These are phyloP conservation scores for Mortierella polycephala DNA, from an alignment of 371 early-diverging fungal genomes.

Conservation along the genomic window DNA sequence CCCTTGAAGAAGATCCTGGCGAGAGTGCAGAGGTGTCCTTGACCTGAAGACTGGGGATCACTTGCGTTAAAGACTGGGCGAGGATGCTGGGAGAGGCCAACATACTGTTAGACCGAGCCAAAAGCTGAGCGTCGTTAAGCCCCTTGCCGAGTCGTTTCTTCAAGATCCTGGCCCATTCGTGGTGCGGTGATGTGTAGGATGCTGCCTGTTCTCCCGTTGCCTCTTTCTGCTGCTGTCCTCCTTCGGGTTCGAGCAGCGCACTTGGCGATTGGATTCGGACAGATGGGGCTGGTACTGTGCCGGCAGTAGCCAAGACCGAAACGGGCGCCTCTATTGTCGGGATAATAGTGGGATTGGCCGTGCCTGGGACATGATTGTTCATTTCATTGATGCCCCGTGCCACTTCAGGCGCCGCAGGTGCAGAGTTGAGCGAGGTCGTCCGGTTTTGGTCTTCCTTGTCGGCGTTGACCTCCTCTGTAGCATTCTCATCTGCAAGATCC, in stretches of 20 bases:
- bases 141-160: constrained; percentile 46
- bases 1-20: constrained; percentile 19
- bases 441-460: background rate
- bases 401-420: too few species aligned
- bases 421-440: too few species aligned
- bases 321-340: constrained; percentile 2
- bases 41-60: constrained; percentile 49
- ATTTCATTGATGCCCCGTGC: too few species aligned
- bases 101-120: constrained; percentile 53
- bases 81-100: constrained; percentile 52
- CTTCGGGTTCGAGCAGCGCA: background rate
- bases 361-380: too few species aligned
- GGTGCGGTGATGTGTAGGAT: constrained; percentile 48
- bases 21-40: constrained; percentile 36
- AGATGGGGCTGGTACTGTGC: background rate
- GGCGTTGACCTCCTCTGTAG: background rate
- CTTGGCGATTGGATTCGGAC: background rate
- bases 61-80: constrained; percentile 48
- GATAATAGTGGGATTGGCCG: too few species aligned
- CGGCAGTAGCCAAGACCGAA: background rate
- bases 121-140: constrained; percentile 43
- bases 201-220: constrained; percentile 11
- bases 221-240: background rate
- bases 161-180: constrained; percentile 49
- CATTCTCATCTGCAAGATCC: constrained; percentile 17